A percentile compares a stretch with the other conserved stretches of the same genome.
Conservation (phyloP, 2,329 filamentous ascomycete genomes). For the Tricladium varicosporioides region DNA sequence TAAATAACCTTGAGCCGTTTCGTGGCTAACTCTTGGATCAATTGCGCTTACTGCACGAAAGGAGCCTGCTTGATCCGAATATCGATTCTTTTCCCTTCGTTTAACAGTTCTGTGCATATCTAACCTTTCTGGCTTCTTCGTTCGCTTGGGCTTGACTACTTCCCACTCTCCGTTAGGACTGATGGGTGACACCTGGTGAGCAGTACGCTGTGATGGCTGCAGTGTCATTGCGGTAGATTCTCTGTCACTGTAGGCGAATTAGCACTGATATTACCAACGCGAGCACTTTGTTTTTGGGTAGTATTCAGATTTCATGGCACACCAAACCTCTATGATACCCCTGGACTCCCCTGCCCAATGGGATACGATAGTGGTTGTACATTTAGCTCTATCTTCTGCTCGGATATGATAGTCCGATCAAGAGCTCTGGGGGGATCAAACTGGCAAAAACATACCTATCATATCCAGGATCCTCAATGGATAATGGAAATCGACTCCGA, state of each 20-base stretch:
- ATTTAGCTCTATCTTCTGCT: no score
- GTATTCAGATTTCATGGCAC: no score
- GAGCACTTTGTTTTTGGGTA: no score
- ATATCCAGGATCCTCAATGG: no score
- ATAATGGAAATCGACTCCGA: conserved; percentile 16
- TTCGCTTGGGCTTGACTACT: conserved; percentile 14
- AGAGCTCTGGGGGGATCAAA: no score
- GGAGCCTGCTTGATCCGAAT: conserved; percentile 44
- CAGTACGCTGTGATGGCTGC: conserved; percentile 21
- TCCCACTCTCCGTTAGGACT: conserved; percentile 28
- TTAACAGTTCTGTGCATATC: conserved; percentile 43
- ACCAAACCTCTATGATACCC: no score
- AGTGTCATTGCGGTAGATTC: conserved; percentile 23
- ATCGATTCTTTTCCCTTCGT: conserved; percentile 39
- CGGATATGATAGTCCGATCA: no score
- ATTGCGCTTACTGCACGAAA: conserved; percentile 41
- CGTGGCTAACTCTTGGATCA: conserved; percentile 27
- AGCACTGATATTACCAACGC: no score
- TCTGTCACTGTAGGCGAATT: conserved; percentile 18
- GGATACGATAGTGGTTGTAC: no score
- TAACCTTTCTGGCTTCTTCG: conserved; percentile 24
- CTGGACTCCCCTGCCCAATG: no score
- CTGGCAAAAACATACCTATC: no score
- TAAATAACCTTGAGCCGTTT: conserved; percentile 28
- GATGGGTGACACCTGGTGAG: conserved; percentile 8